Base-by-base conservation (phyloP, 2,329 filamentous ascomycete species). In the Lasiodiplodia hormozganensis region DNA sequence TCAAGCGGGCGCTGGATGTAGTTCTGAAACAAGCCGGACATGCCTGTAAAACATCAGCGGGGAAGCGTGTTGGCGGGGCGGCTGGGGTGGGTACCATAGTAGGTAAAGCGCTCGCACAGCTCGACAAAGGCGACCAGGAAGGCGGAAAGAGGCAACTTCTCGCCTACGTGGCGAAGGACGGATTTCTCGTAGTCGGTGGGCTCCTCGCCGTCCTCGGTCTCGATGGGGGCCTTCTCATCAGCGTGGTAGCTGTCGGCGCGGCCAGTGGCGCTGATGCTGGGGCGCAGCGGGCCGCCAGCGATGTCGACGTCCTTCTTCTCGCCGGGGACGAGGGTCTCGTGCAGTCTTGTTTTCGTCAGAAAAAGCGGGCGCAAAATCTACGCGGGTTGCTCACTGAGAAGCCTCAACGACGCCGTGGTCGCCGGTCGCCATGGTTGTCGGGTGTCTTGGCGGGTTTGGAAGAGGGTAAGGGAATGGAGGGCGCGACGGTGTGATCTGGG, bases 31-130 rank as follows among this genome's bases (percentile, higher is more conserved):
- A 77, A 72, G 58, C 77, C 78, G 52, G 76, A 78, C 16, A 62
- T 62, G 12, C 60, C 60, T 62, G 43, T 5, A 10, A 23, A 34
- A 51, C 18, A 23, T 62, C 25, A 62, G 47, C 36, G 60, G 43
- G n/a, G 18, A 18, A 10, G 28, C 16, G 6, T n/a, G 1, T n/a
- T 11, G 5, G 31, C 7, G 38, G 18, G 18, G 25, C 7, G 40
- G 8, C 28, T 8, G 40, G 34, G 36, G 4, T 36, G 23, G n/a
- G 25, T 56, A 56, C 65, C 68, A 47, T 70, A 72, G 67, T 69
- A 80, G 25, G 77, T 76, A 65, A 79, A 80, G n/a, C 78, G 73
- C 70, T 80, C 78, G 71, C 76, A 78, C 34, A 80, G 69, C 70
- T 80, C 78, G 36, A 80, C 77, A 6, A 79, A 70, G 4, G 77